phyloP scores from a whole-genome alignment of 176 grass and related monocot species.

The Paspalum notatum region DNA sequence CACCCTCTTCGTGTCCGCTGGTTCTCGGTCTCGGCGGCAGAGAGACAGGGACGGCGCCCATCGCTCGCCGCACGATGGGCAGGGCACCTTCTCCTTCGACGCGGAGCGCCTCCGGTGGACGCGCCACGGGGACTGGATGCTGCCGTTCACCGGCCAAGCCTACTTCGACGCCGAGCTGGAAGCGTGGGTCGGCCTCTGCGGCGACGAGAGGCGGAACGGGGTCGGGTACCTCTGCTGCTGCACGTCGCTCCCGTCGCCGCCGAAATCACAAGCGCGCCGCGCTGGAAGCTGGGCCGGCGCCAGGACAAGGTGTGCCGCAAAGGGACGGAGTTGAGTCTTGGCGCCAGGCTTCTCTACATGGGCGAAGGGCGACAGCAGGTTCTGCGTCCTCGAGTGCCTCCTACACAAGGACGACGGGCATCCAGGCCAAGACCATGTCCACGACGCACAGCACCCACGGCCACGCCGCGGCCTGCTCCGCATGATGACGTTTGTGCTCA shows the following conservation, averaged over 20 bases:
- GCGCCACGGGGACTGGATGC: neutral
- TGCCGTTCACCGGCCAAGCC: slow-evolving; percentile 16
- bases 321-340: neutral
- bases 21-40: neutral
- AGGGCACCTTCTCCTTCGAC: slow-evolving; percentile 25
- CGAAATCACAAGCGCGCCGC: neutral
- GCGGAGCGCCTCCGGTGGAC: slow-evolving; percentile 9
- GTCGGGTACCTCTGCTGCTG: slow-evolving; percentile 9
- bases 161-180: slow-evolving; percentile 23
- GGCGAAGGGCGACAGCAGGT: slow-evolving; percentile 13
- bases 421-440: neutral
- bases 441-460: neutral
- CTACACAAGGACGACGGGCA: neutral
- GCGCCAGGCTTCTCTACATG: neutral
- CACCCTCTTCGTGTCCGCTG: slow-evolving; percentile 24
- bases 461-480: neutral
- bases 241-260: neutral
- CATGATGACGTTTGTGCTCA: slow-evolving; percentile 18
- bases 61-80: too few species aligned
- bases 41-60: too few species aligned
- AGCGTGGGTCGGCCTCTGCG: slow-evolving; percentile 14
- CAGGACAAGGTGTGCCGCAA: neutral
- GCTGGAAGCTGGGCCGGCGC: neutral
- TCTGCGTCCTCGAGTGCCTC: neutral
- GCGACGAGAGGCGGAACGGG: neutral